phyloP scores from a whole-genome alignment of 2,329 filamentous ascomycete species.

The Beauveria pseudobassiana region DNA sequence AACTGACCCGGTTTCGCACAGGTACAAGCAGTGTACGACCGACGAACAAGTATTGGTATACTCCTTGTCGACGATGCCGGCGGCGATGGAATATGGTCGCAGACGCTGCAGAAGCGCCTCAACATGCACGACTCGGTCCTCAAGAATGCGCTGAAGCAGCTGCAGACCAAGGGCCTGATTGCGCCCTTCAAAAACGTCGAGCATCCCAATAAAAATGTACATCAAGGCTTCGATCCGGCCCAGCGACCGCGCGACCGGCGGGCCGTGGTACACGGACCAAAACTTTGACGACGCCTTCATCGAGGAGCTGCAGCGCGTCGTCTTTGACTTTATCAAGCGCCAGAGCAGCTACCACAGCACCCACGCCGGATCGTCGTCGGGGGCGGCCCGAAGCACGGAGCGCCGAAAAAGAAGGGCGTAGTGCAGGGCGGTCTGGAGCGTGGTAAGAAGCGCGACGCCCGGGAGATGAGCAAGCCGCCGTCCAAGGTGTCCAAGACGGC shows the following conservation, averaged over 20 bases:
- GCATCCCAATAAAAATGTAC: constrained; percentile 87
- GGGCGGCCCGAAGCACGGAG: constrained; percentile 36
- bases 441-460: constrained; percentile 45
- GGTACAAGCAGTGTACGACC: constrained; percentile 51
- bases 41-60: constrained; percentile 82
- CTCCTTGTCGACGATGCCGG: constrained; percentile 81
- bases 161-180: constrained; percentile 77
- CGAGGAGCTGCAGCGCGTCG: constrained; percentile 61
- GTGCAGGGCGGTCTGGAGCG: constrained; percentile 39
- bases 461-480: constrained; percentile 27
- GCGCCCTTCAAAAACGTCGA: constrained; percentile 88
- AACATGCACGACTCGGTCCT: constrained; percentile 80
- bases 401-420: constrained; percentile 47
- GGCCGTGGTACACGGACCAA: constrained; percentile 89
- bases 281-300: constrained; percentile 87
- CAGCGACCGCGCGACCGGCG: constrained; percentile 84
- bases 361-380: constrained; percentile 21
- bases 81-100: constrained; percentile 83
- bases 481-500: constrained; percentile 21
- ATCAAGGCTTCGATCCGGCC: constrained; percentile 81
- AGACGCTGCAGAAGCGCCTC: constrained; percentile 70
- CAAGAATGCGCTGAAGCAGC: constrained; percentile 72
- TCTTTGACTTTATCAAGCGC: constrained; percentile 65
- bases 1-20: constrained; percentile 19
- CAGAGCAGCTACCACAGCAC: constrained; percentile 60